Percentiles rank a stretch among this genome's conserved stretches.
These are phyloP conservation scores for Neoarthrinium moseri DNA, from an alignment of 2,329 filamentous ascomycete species.

Conservation along the genomic window DNA sequence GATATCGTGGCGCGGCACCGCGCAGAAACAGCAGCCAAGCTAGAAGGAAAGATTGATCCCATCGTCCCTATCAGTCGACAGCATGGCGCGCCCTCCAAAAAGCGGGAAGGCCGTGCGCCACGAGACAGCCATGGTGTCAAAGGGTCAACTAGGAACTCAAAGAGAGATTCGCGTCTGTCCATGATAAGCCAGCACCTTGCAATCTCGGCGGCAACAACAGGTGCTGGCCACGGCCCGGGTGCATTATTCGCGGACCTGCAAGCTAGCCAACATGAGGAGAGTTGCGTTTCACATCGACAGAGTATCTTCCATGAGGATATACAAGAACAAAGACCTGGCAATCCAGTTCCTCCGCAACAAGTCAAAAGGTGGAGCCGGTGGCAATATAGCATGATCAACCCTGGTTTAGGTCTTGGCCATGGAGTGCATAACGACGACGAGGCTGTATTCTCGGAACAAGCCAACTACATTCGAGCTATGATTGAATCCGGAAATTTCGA, in stretches of 20 bases:
- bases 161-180: background rate
- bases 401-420: background rate
- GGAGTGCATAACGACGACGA: slow-evolving; percentile 1
- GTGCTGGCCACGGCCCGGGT: background rate
- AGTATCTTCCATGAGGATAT: too few relatives aligned
- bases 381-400: background rate
- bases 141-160: background rate
- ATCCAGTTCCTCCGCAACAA: too few relatives aligned
- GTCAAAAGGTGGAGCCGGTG: too few relatives aligned
- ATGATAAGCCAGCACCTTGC: slow-evolving; percentile 2
- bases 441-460: background rate
- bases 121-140: background rate
- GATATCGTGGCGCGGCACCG: slow-evolving; percentile 1
- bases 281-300: background rate
- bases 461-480: slow-evolving; percentile 2
- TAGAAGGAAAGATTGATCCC: slow-evolving; percentile 1
- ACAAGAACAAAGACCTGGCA: too few relatives aligned
- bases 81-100: too few relatives aligned
- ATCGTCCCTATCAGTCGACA: background rate
- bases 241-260: background rate
- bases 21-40: slow-evolving; percentile 1
- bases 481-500: slow-evolving; percentile 6
- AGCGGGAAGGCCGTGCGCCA: background rate
- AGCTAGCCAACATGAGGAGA: background rate
- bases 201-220: background rate